Evolutionary conservation across 768 basidiomycete genomes (phyloP), one percentile per base, ranked within the genome.

Genomic region (Phylloporus arenicola): DNA sequence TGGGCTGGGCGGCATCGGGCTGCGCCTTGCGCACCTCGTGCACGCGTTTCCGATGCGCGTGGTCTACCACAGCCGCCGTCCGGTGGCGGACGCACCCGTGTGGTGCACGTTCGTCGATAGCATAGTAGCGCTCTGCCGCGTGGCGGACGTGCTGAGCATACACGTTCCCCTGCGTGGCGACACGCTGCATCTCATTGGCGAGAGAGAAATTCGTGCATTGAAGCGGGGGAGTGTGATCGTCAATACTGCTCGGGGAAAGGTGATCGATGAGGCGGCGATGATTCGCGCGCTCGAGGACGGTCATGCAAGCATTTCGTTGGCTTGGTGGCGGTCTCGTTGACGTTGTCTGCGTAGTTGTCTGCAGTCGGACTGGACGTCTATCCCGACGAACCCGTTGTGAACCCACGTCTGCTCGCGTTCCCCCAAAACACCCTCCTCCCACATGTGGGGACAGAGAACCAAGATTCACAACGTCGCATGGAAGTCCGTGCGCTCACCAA

Each of bases 201-300:
- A 88, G 65, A 79, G 76, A 57, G 81, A 82, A 75, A 90, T 95
- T 50, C 72, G 84, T 43, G 73, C 75, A 57, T 72, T 95, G 73
- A 93, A 88, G 71, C 80, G 77, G 39, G 87, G 88, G 5, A 77
- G 82, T 3, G 76, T 91, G 47, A 78, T 94, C 60, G 78, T 93
- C 53, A 93, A 93, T 67, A 93, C 91, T 3, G 90, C 92, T 19
- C 72, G 93, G n/a, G 93, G 93, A 11, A 93, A 87, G 61, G 82
- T 95, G 22, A 77, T 96, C 30, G 88, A 95, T 55, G 91, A 95
- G 68, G 81, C 79, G 6, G 93, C 90, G 4, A 74, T 97, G 73
- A 87, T 95, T 53, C 77, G 77, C 25, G 92, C 92, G 20, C 68
- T 97, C 45, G 83, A 91, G 61, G 84, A 86, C 57, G 91, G 91